Base-by-base conservation (phyloP, 1,139 yeast genomes). In the Nakaseomyces uthaithaninus region DNA sequence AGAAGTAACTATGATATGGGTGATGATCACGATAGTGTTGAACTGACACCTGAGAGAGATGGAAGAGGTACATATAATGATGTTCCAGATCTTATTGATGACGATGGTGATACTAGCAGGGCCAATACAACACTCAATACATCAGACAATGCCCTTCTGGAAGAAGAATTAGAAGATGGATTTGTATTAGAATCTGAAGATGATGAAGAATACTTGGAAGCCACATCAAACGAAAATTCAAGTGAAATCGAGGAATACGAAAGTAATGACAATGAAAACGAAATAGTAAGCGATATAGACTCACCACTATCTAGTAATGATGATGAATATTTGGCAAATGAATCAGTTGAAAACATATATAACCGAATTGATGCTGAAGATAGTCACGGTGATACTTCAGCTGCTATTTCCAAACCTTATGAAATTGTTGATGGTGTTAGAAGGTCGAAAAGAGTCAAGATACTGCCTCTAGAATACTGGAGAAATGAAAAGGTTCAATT, bases 401-500 rank as follows among this genome's bases (percentile, higher is more conserved):
- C 7, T 8, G 12, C 25, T 4, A 19, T 31, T 9, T 19, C 35
- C n/a, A 31, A 31, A 12, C 35, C 35, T 3, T 31, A 31, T 12
- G 35, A 31, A 6, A 31, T 31, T 14, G 35, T 31, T 8, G 41
- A 41, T 9, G 54, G 55, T 14, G 27, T 50, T 9, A 50, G 83
- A 46, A 63, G 75, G 46, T 82, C 95, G 0, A 68, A 70, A 34
- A 69, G 95, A 53, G 72, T 75, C 0, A 73, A 74, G 48, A 71
- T 83, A 6, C 75, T 81, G 2, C 94, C 95, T 0, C 65, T 86
- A 48, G 91, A 87, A 9, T 83, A 71, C 57, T 86, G 96, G 95
- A 74, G 84, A 58, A 83, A 82, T 55, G 95, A 87, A 59, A 68
- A 78, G 45, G 73, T 82, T 27, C 74, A 83, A 2, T 85, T 81